These are phyloP conservation scores for Penicillium desertorum DNA, from an alignment of 495 filamentous ascomycete genomes.

Conservation along the genomic window DNA sequence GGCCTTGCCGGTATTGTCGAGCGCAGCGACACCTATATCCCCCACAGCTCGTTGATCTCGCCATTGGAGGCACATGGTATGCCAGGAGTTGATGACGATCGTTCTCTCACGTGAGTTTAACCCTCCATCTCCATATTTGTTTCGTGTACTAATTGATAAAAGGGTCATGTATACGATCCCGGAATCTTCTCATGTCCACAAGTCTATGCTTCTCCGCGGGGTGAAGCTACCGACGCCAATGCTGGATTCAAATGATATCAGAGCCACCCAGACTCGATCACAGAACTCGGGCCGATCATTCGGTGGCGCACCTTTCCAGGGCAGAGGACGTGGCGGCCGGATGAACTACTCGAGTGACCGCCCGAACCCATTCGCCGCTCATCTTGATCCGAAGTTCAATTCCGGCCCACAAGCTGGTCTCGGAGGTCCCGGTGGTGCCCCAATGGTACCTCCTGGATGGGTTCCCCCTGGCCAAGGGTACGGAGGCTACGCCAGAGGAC, in stretches of 20 bases:
- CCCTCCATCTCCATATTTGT: constrained; percentile 9
- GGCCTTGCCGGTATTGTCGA: constrained; percentile 78
- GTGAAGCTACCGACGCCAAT: constrained; percentile 68
- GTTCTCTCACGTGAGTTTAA: constrained; percentile 68
- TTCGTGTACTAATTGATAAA: constrained; percentile 34
- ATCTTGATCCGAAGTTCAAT: constrained; percentile 52
- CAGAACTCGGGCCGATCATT: constrained; percentile 58
- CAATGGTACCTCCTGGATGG: constrained; percentile 41
- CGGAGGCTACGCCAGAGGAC: constrained; percentile 40
- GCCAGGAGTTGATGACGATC: constrained; percentile 78
- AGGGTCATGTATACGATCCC: constrained; percentile 88
- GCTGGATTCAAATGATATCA: constrained; percentile 71
- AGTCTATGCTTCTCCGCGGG: constrained; percentile 90
- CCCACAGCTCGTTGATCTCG: constrained; percentile 63
- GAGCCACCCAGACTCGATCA: constrained; percentile 60
- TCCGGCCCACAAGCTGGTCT: constrained; percentile 33
- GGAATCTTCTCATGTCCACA: constrained; percentile 67
- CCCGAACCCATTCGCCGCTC: constrained; percentile 55
- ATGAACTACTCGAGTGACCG: constrained; percentile 49
- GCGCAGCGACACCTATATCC: constrained; percentile 78
- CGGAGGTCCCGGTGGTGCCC: constrained; percentile 28
- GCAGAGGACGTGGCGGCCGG: constrained; percentile 52
- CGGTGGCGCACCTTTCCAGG: constrained; percentile 61
- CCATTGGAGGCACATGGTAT: constrained; percentile 65
- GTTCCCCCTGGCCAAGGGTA: constrained; percentile 35